Base-by-base conservation (phyloP, 768 basidiomycete species). In the Boletellus ananas region DNA sequence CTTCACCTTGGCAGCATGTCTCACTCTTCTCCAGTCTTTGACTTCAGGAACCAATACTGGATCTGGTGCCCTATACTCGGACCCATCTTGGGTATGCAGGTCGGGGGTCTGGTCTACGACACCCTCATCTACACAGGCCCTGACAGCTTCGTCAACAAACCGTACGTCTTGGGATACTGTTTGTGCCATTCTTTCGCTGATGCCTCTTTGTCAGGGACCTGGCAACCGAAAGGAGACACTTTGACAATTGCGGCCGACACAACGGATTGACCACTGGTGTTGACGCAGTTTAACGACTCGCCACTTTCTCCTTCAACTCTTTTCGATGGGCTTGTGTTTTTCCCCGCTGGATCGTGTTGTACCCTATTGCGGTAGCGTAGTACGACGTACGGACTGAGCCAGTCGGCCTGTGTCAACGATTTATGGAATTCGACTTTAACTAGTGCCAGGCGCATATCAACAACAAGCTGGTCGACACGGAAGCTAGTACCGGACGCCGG, bases 31-130 rank as follows among this genome's bases (percentile, higher is more conserved):
- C 20, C 34, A 60, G 58, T 63, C 9, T 61, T 64, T 48, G 47
- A 59, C 31, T 69, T 59, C 47, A 59, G 65, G 55, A 78, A 73
- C 58, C 84, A 87, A 50, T 88, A 87, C 59, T 88, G 85, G 85
- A 52, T 88, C 33, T 88, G 86, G 85, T 79, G 79, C 56, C 79
- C 83, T 3, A 58, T 84, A 16, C 64, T 84, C 34, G 83, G 70
- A 2, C 79, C 84, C 9, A 77, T 86, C 60, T 54, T 78, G 31
- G 85, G 86, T 21, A 83, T 74, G 42, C 73, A 79, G 50, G 60
- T 68, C 6, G 86, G 79, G 12, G 71, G 74, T 4, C 63, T 80
- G 47, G 52, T 79, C 34, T 88, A 88, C 55, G 85, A 88, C 57
- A 38, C 69, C 2, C 70, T 84, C 52, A 48, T 87, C 47, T 85